These are phyloP conservation scores for Chytridiales sp. DNA, from an alignment of 371 early-diverging fungal genomes.

Conservation along the genomic window DNA sequence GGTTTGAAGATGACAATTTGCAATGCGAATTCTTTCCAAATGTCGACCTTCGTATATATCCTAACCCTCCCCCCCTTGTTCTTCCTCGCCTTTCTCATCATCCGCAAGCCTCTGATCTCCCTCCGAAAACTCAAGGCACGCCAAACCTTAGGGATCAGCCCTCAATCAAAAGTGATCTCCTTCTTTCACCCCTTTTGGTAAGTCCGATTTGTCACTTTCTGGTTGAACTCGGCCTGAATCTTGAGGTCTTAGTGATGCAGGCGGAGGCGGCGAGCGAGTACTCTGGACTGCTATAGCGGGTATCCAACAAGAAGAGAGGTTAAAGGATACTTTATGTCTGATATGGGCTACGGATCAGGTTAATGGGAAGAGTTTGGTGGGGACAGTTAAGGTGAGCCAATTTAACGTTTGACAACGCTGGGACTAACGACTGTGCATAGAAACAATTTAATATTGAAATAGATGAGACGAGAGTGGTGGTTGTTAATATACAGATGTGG, in stretches of 20 bases:
- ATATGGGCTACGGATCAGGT: constrained; percentile 79
- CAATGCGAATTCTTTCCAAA: too few species aligned
- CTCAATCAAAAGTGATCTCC: constrained; percentile 10
- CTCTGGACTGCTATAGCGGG: constrained; percentile 85
- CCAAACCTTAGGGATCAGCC: too few species aligned
- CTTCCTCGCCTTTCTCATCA: too few species aligned
- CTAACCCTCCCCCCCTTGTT: too few species aligned
- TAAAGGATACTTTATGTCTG: constrained; percentile 61
- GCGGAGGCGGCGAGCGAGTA: constrained; percentile 96
- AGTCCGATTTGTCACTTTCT: constrained; percentile 48
- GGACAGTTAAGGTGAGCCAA: constrained; percentile 58
- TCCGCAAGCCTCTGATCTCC: too few species aligned
- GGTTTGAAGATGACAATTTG: too few species aligned
- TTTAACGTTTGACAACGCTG: not conserved
- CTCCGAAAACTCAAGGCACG: too few species aligned
- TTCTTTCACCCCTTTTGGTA: constrained; percentile 83
- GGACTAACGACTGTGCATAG: constrained; percentile 35
- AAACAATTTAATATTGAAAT: constrained; percentile 73
- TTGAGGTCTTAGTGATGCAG: constrained; percentile 64
- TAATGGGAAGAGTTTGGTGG: constrained; percentile 52
- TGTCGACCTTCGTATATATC: too few species aligned
- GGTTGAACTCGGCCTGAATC: not conserved
- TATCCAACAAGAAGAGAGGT: constrained; percentile 56
- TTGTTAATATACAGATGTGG: constrained; percentile 65
- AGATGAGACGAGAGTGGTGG: constrained; percentile 53